Evolutionary conservation across 192 early-diverging fungal genomes (phyloP).

Genomic region (Podochytrium sp.): DNA sequence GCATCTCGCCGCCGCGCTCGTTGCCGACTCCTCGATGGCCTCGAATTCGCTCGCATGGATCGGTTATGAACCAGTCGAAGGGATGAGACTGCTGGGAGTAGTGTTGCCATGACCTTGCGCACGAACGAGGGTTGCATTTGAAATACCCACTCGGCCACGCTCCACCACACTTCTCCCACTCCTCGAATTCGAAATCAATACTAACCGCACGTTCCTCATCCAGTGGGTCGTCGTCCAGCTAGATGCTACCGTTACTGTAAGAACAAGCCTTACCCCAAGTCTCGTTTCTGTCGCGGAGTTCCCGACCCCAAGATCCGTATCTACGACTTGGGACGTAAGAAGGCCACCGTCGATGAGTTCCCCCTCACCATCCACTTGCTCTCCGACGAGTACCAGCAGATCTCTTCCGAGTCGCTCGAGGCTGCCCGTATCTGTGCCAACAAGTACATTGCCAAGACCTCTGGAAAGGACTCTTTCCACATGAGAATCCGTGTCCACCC

Average conservation of each 20-base stretch:
- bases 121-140: not conserved
- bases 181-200: not conserved
- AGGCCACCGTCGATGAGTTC: constrained; percentile 97
- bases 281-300: constrained; percentile 98
- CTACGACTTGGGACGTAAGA: constrained; percentile 97
- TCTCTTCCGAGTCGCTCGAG: constrained; percentile 98
- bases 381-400: constrained; percentile 97
- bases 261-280: constrained; percentile 99
- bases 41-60: not conserved
- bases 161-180: not conserved
- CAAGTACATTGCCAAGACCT: constrained; percentile 97
- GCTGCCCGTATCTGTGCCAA: constrained; percentile 97
- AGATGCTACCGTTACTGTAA: constrained; percentile 99
- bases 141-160: not conserved
- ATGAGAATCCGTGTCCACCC: constrained; percentile 98
- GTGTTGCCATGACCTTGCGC: not conserved
- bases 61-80: not conserved
- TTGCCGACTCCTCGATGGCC: too few species aligned
- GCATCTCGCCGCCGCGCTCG: too few species aligned
- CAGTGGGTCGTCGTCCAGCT: constrained; percentile 97
- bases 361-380: constrained; percentile 94
- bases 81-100: not conserved
- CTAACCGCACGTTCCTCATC: constrained; percentile 29
- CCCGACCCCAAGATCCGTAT: constrained; percentile 98
- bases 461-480: constrained; percentile 99